These are phyloP conservation scores for Jacaranda mimosifolia DNA, from an alignment of 257 asterid genomes.

Conservation along the genomic window DNA sequence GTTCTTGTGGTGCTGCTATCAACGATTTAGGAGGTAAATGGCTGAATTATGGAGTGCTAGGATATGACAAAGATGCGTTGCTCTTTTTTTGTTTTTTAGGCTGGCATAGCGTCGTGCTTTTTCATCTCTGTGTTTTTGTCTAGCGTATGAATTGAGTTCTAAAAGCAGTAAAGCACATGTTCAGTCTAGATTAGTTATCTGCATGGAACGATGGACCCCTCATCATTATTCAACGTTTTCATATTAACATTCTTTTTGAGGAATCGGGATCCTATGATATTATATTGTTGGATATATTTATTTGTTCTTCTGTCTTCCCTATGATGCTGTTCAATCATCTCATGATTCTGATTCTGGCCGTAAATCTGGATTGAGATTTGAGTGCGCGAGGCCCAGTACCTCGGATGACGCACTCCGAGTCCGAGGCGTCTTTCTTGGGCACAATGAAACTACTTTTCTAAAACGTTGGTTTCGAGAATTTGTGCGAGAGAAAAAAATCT, in stretches of 20 bases:
- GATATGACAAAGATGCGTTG: slow-evolving; percentile 42
- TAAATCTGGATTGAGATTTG: background rate
- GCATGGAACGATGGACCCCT: slow-evolving; percentile 8
- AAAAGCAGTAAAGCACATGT: slow-evolving; percentile 29
- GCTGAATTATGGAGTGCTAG: slow-evolving; percentile 36
- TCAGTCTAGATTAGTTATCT: too few relatives aligned
- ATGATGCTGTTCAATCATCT: background rate
- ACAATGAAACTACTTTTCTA: background rate
- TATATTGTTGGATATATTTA: slow-evolving; percentile 10
- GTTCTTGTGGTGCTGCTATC: too few relatives aligned
- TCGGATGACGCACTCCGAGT: background rate
- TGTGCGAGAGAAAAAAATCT: too few relatives aligned
- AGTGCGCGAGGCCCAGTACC: background rate
- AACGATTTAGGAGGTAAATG: slow-evolving; percentile 5
- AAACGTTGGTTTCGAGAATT: too few relatives aligned
- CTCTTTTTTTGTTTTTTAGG: slow-evolving; percentile 45
- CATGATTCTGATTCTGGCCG: slow-evolving; percentile 19
- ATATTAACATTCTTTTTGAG: slow-evolving; percentile 18
- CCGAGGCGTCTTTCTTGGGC: background rate
- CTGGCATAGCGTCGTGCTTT: slow-evolving; percentile 43
- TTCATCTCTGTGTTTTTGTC: slow-evolving; percentile 36
- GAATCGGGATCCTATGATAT: slow-evolving; percentile 36
- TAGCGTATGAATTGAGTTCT: slow-evolving; percentile 29
- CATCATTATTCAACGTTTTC: slow-evolving; percentile 26
- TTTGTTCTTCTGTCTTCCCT: slow-evolving; percentile 7